Conservation (phyloP, 306 rosid genomes). For the Macrotyloma uniflorum region DNA sequence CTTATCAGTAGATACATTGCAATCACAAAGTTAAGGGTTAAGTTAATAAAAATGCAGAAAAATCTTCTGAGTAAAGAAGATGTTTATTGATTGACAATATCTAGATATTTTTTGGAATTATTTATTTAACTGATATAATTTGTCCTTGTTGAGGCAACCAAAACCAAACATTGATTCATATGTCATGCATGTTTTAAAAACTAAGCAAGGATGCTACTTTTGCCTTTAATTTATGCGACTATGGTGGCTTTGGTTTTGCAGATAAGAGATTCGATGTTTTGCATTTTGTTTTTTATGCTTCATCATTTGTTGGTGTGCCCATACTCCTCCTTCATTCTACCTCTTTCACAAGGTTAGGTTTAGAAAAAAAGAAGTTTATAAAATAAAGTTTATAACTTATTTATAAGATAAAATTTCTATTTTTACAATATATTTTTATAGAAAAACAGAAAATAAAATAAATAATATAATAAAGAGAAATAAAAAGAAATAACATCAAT, state of each 20-base stretch:
- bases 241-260: slow-evolving; percentile 1
- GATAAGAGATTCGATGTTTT: not conserved
- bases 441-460: no score
- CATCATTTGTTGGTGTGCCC: not conserved
- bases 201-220: not conserved
- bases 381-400: no score
- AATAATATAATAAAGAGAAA: not conserved
- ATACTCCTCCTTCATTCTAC: not conserved
- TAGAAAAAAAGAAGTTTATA: no score
- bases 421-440: no score
- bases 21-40: no score
- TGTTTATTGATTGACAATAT: not conserved
- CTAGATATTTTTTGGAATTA: not conserved
- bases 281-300: not conserved
- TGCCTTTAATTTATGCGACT: not conserved
- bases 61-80: not conserved
- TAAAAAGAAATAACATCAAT: not conserved
- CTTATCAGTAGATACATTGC: no score
- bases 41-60: no score
- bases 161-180: not conserved
- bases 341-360: not conserved
- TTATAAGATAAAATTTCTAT: no score
- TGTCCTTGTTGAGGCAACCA: not conserved
- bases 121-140: not conserved
- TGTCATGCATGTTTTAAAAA: not conserved